These are phyloP conservation scores for Eleusine indica DNA, from an alignment of 176 grass and related monocot genomes.

Conservation along the genomic window DNA sequence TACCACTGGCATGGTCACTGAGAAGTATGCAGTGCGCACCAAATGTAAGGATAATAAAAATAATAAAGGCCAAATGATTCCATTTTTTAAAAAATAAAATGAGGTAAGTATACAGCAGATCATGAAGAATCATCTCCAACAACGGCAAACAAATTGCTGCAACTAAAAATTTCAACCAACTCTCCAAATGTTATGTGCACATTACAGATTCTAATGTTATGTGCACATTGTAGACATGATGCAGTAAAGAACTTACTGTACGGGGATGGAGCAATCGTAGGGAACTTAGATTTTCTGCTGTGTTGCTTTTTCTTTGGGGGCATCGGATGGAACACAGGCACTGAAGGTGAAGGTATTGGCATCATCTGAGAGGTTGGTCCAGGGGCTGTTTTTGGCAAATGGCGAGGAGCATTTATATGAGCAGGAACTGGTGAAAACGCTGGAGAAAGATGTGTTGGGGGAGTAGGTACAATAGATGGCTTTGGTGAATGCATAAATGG, in stretches of 20 bases:
- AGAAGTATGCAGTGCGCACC: not conserved
- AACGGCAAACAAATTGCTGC: not conserved
- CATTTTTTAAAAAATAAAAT: no score
- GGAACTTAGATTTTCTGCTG: slow-evolving; percentile 14
- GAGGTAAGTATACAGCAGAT: not conserved
- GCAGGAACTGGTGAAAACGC: slow-evolving; percentile 40
- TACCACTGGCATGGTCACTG: not conserved
- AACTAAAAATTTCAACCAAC: not conserved
- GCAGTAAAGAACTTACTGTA: slow-evolving; percentile 54
- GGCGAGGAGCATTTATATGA: slow-evolving; percentile 24
- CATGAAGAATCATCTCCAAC: not conserved
- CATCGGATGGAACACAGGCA: slow-evolving; percentile 27
- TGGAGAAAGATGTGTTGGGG: slow-evolving; percentile 41
- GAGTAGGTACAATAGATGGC: slow-evolving; percentile 26
- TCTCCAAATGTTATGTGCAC: not conserved
- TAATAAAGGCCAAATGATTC: not conserved
- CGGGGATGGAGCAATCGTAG: slow-evolving; percentile 46
- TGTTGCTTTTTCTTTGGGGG: slow-evolving; percentile 36
- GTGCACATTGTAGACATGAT: not conserved
- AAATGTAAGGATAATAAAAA: slow-evolving; percentile 14
- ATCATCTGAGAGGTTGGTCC: slow-evolving; percentile 49
- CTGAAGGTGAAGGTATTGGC: slow-evolving; percentile 43
- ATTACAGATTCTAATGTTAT: not conserved
- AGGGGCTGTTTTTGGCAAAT: slow-evolving; percentile 39
- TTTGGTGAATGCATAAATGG: slow-evolving; percentile 38